These are phyloP conservation scores for Talaromyces piceae DNA, from an alignment of 2,329 filamentous ascomycete species.

Conservation along the genomic window DNA sequence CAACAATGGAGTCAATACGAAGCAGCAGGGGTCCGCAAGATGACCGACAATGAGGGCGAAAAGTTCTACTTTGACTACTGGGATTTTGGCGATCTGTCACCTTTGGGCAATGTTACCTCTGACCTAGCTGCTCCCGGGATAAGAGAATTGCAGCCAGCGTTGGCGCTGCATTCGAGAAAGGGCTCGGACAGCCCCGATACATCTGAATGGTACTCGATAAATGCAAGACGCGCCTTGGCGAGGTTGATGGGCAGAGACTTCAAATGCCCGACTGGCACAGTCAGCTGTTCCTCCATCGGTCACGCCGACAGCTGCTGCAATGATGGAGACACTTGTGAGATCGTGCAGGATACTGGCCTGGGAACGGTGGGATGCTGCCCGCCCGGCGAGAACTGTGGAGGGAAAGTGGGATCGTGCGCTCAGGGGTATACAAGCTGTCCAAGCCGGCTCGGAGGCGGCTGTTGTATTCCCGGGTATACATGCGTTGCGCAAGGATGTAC, in stretches of 20 bases:
- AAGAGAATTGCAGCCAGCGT: constrained; percentile 14
- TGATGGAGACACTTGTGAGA: constrained; percentile 46
- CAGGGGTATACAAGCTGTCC: constrained; percentile 51
- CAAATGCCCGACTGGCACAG: constrained; percentile 50
- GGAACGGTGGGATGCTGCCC: constrained; percentile 57
- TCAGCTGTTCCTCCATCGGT: constrained; percentile 47
- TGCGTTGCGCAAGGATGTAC: constrained; percentile 52
- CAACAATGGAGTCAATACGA: constrained; percentile 20
- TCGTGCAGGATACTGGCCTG: constrained; percentile 45
- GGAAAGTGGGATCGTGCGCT: constrained; percentile 43
- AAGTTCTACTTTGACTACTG: constrained; percentile 44
- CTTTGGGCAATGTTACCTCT: constrained; percentile 6
- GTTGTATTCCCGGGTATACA: constrained; percentile 53
- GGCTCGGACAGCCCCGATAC: constrained; percentile 2
- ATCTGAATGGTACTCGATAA: constrained; percentile 8
- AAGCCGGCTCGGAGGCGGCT: constrained; percentile 49
- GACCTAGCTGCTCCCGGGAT: constrained; percentile 1
- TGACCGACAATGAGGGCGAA: constrained; percentile 40
- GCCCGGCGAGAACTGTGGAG: constrained; percentile 44
- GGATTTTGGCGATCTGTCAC: constrained; percentile 22
- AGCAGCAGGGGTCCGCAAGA: constrained; percentile 33
- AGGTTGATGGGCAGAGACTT: constrained; percentile 43
- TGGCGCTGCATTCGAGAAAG: constrained; percentile 16
- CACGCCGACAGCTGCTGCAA: constrained; percentile 54
- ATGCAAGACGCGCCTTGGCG: constrained; percentile 11